phyloP scores from a whole-genome alignment of 2,329 filamentous ascomycete species.

The Fusarium sp. region DNA sequence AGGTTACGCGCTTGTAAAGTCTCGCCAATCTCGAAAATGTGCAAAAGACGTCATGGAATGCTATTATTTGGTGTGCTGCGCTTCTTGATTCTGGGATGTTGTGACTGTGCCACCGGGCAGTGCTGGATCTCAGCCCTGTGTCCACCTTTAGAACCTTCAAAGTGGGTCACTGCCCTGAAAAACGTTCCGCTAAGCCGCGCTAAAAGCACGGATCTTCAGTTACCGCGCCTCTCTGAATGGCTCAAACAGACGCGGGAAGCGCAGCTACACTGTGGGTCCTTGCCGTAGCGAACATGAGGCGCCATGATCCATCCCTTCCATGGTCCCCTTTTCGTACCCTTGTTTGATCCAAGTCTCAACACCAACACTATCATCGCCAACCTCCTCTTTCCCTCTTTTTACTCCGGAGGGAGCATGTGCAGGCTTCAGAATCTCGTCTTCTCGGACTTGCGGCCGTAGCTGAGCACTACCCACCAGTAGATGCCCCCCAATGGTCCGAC shows the following conservation, averaged over 20 bases:
- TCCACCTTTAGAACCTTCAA: slow-evolving; percentile 21
- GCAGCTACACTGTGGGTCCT: slow-evolving; percentile 6
- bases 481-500: slow-evolving; percentile 51
- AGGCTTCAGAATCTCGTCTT: slow-evolving; percentile 32
- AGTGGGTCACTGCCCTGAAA: neutral
- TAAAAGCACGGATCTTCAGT: neutral
- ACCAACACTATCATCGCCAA: slow-evolving; percentile 25
- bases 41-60: neutral
- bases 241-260: slow-evolving; percentile 33
- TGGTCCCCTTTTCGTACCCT: slow-evolving; percentile 23
- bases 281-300: slow-evolving; percentile 11
- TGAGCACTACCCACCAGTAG: slow-evolving; percentile 12
- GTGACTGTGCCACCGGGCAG: slow-evolving; percentile 40
- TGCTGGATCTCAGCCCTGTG: slow-evolving; percentile 34
- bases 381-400: slow-evolving; percentile 4
- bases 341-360: slow-evolving; percentile 15
- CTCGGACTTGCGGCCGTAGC: slow-evolving; percentile 39
- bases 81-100: neutral
- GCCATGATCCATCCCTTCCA: neutral
- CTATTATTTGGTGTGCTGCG: slow-evolving; percentile 22
- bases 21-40: slow-evolving; percentile 14
- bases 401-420: slow-evolving; percentile 41
- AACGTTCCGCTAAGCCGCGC: slow-evolving; percentile 7
- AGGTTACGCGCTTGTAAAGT: slow-evolving; percentile 1
- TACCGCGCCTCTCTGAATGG: slow-evolving; percentile 25